Evolutionary conservation across 257 asterid genomes (phyloP).

Genomic region (Rauvolfia tetraphylla): DNA sequence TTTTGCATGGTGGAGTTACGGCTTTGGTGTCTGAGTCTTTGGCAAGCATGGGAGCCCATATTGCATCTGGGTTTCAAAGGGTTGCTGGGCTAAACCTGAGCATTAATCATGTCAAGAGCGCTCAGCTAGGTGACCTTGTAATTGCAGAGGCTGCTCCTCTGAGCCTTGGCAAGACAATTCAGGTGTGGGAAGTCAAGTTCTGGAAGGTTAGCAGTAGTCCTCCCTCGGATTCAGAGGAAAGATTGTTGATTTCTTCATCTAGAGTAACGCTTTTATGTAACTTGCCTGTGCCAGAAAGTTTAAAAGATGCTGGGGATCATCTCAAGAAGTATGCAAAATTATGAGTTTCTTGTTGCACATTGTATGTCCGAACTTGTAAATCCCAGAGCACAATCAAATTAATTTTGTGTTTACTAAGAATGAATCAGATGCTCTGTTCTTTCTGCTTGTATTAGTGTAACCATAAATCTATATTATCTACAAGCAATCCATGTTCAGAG

Average conservation of each 20-base stretch:
- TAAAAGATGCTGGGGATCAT: conserved; percentile 41
- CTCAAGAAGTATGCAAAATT: conserved; percentile 62
- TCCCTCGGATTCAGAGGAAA: conserved; percentile 30
- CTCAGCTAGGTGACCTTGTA: conserved; percentile 62
- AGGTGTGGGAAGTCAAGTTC: conserved; percentile 79
- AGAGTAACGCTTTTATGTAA: conserved; percentile 72
- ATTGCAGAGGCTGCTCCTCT: conserved; percentile 69
- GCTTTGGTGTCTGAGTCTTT: conserved; percentile 43
- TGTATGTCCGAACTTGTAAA: background rate
- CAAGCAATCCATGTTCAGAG: too few relatives aligned
- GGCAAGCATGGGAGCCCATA: conserved; percentile 44
- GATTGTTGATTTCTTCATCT: conserved; percentile 55
- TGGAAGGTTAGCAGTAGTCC: conserved; percentile 32
- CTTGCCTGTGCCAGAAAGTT: conserved; percentile 56
- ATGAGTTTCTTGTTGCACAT: conserved; percentile 16
- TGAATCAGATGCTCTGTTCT: background rate
- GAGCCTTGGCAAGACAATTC: conserved; percentile 62
- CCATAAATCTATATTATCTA: too few relatives aligned
- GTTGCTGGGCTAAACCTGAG: conserved; percentile 44
- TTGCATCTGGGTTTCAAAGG: conserved; percentile 37
- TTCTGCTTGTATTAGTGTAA: background rate
- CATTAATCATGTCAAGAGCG: conserved; percentile 57
- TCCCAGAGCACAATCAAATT: background rate
- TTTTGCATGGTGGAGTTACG: conserved; percentile 47
- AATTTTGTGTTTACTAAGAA: background rate